Percentiles rank a stretch among this genome's conserved stretches.
These are phyloP conservation scores for Melaleuca alternifolia DNA, from an alignment of 345 rosid species.

Conservation along the genomic window DNA sequence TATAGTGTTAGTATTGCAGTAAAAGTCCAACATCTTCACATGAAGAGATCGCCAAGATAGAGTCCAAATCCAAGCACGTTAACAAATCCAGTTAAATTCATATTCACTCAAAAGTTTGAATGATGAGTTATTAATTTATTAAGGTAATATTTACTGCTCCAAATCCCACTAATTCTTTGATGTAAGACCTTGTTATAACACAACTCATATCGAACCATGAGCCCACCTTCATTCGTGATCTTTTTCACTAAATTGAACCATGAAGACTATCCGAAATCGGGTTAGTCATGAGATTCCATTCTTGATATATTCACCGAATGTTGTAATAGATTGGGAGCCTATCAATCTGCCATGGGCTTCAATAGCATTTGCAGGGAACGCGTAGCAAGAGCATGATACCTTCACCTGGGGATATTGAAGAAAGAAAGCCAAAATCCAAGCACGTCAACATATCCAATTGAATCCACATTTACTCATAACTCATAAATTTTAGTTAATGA, in stretches of 20 bases:
- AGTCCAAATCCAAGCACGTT: background rate
- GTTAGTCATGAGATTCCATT: background rate
- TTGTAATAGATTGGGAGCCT: fast-evolving
- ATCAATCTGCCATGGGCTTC: background rate
- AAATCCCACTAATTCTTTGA: background rate
- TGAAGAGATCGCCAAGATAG: background rate
- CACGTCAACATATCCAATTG: too few species aligned
- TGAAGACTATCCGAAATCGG: fast-evolving
- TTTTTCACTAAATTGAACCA: background rate
- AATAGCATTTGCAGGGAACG: background rate
- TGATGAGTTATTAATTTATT: fast-evolving
- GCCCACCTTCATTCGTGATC: background rate
- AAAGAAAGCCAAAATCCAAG: background rate
- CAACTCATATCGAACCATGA: background rate
- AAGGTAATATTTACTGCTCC: background rate
- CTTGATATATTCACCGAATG: background rate
- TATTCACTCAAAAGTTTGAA: background rate
- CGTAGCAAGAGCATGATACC: fast-evolving
- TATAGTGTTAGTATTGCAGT: too few species aligned
- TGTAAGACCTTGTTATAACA: background rate
- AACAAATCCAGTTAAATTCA: background rate
- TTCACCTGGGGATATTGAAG: fast-evolving
- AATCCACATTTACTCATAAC: too few species aligned
- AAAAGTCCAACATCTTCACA: background rate
- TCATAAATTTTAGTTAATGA: background rate